These are phyloP conservation scores for Colletotrichum theobromicola DNA, from an alignment of 2,329 filamentous ascomycete species.

Conservation along the genomic window DNA sequence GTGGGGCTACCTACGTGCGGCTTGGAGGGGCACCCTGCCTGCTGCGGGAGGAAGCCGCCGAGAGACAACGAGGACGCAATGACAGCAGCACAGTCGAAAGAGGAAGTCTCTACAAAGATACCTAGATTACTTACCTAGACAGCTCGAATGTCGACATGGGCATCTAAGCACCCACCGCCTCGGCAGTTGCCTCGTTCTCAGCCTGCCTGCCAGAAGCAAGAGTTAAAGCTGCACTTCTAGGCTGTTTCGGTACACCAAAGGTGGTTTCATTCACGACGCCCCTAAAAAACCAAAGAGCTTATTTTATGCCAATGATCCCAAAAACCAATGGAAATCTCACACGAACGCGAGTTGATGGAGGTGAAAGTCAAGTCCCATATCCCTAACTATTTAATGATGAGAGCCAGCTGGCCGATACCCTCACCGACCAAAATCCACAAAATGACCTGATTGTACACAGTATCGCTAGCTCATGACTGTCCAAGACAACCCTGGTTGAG, in stretches of 20 bases:
- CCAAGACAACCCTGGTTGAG: not conserved
- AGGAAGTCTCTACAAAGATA: not conserved
- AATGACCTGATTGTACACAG: slow-evolving; percentile 8
- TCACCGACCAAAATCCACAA: slow-evolving; percentile 5
- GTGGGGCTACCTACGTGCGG: slow-evolving; percentile 2
- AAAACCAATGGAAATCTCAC: not conserved
- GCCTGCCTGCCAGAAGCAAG: too few species aligned
- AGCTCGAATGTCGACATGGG: not conserved
- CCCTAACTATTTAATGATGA: slow-evolving; percentile 2
- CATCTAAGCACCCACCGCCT: not conserved
- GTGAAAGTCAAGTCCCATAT: slow-evolving; percentile 3
- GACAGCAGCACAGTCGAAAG: not conserved
- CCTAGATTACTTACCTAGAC: not conserved
- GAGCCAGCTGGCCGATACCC: slow-evolving; percentile 5
- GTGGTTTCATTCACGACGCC: not conserved
- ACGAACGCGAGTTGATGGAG: not conserved
- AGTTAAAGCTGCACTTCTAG: too few species aligned
- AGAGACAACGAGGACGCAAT: too few species aligned
- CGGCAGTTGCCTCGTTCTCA: not conserved
- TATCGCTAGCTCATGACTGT: slow-evolving; percentile 12
- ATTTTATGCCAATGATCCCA: not conserved
- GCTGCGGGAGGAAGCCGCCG: not conserved
- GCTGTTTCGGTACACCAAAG: not conserved
- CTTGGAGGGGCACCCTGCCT: not conserved
- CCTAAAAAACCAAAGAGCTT: not conserved